Base-by-base conservation (phyloP, 2,329 filamentous ascomycete species). In the Nemania bipapillata region DNA sequence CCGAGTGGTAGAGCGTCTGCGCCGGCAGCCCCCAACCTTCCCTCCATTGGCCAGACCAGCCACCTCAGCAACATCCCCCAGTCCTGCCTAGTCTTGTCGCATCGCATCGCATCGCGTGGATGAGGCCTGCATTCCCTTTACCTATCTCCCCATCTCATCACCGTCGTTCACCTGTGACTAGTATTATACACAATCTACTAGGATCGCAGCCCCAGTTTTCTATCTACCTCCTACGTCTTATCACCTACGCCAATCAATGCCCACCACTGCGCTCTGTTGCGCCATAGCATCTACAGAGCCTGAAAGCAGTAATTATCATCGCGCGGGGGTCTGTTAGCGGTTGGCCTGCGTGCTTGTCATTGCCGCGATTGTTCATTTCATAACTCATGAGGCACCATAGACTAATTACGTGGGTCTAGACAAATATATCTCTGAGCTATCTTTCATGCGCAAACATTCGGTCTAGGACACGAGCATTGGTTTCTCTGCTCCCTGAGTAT, bases 11-110 rank as follows among this genome's bases (percentile, higher is more conserved):
- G 30, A 57, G 59, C 42, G 47, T 32, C 26, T 67, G 40, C 40
- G 57, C 62, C 61, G 50, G 30, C 45, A 59, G 56, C 30, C 40
- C 54, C 62, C 64, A 66, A 49, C 63, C 67, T 64, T 64, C 32
- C 42, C 42, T 32, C 28, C 26, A 72, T 73, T 74, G 72, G 69
- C 61, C 65, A 61, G 53, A 61, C 68, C 62, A 61, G 22, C 62
- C 68, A 65, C 55, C 53, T 40, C 42, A 65, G 32, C 54, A 56
- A 37, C 37, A 45, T 50, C 52, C 45, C 9, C 30, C 17, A 24
- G 40, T 57, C 20, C 9, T 32, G 30, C n/a, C n/a, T 5, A 17
- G 11, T 17, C 3, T 52, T 37, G 54, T 61, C 50, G 61, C 65
- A n/a, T n/a, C n/a, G n/a, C n/a, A n/a, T 32, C 30, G 30, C 30